These are phyloP conservation scores for Pestalotiopsis fici DNA, from an alignment of 2,329 filamentous ascomycete genomes.

Conservation along the genomic window DNA sequence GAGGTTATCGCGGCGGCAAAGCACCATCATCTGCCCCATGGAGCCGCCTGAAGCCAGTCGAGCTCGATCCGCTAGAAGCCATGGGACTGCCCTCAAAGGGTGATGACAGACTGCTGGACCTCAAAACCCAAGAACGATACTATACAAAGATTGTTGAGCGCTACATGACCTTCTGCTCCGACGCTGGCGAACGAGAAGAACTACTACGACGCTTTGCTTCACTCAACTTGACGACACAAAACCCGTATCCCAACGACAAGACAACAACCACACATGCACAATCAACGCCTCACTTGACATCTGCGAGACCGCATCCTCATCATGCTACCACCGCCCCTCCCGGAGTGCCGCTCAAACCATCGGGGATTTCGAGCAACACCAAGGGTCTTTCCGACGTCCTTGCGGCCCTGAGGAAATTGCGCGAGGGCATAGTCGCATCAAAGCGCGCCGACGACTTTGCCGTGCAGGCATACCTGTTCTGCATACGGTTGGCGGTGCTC, in stretches of 20 bases:
- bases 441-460: constrained; percentile 79
- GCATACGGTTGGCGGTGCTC: constrained; percentile 80
- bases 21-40: constrained; percentile 60
- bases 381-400: constrained; percentile 74
- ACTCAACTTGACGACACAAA: constrained; percentile 43
- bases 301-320: constrained; percentile 19
- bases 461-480: constrained; percentile 88
- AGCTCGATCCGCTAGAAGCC: constrained; percentile 74
- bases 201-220: constrained; percentile 76
- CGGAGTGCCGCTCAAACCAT: background rate
- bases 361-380: constrained; percentile 39
- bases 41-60: constrained; percentile 72
- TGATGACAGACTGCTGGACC: constrained; percentile 75
- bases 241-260: constrained; percentile 15
- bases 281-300: constrained; percentile 13
- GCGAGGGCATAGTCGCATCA: constrained; percentile 84
- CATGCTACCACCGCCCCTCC: constrained; percentile 11
- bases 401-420: constrained; percentile 84
- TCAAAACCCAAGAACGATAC: constrained; percentile 80
- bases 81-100: constrained; percentile 91
- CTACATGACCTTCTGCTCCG: constrained; percentile 86
- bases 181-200: constrained; percentile 69
- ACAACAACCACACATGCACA: background rate
- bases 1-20: constrained; percentile 22
- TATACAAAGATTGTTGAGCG: constrained; percentile 85